These are phyloP conservation scores for Ophiostoma fasciatum DNA, from an alignment of 2,329 filamentous ascomycete genomes.

Conservation along the genomic window DNA sequence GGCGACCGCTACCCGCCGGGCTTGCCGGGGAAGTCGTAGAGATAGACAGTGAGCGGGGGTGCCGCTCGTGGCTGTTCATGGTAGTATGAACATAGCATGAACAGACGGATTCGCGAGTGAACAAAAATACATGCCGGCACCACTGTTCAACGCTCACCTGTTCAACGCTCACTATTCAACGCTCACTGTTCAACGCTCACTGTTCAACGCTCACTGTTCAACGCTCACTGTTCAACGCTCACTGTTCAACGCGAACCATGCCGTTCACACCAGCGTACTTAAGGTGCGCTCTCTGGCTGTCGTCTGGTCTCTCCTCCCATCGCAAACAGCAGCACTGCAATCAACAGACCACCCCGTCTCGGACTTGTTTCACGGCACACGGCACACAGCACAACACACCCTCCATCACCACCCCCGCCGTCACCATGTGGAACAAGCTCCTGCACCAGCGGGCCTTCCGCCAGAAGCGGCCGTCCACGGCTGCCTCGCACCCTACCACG, in stretches of 20 bases:
- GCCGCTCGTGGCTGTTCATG: too few relatives aligned
- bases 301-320: neutral
- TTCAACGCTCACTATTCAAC: too few relatives aligned
- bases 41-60: too few relatives aligned
- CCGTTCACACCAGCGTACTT: neutral
- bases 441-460: too few relatives aligned
- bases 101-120: too few relatives aligned
- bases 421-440: neutral
- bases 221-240: too few relatives aligned
- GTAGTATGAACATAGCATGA: too few relatives aligned
- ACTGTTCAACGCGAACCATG: neutral
- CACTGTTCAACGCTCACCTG: too few relatives aligned
- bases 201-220: too few relatives aligned
- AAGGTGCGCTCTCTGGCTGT: neutral
- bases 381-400: neutral
- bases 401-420: neutral
- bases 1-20: slow-evolving; percentile 9
- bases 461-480: neutral
- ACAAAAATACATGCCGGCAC: too few relatives aligned
- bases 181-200: too few relatives aligned
- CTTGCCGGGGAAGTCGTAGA: slow-evolving; percentile 1
- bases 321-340: neutral
- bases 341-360: neutral
- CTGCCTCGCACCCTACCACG: neutral
- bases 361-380: too few relatives aligned